phyloP scores from a whole-genome alignment of 441 rosid species.

The Isatis lusitanica region DNA sequence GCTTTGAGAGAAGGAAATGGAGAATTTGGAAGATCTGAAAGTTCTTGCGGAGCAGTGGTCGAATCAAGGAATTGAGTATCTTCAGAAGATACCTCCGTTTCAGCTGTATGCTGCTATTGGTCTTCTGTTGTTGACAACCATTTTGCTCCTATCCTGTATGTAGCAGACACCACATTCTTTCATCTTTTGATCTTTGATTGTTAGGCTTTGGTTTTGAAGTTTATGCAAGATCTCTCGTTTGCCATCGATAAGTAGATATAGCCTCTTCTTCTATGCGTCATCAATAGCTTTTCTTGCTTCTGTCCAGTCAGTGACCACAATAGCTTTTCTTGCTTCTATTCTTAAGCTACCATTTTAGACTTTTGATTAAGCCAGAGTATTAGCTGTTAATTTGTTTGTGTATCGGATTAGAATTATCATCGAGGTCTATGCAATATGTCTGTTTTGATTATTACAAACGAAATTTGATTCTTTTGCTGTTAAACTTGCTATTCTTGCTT shows the following conservation, averaged over 20 bases:
- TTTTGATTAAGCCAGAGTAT: neutral
- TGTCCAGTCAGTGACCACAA: too few species aligned
- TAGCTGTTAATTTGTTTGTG: neutral
- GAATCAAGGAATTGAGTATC: slow-evolving; percentile 50
- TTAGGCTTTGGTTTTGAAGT: neutral
- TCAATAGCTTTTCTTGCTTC: neutral
- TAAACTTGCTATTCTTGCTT: neutral
- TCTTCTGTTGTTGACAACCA: slow-evolving; percentile 54
- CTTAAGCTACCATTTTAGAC: neutral
- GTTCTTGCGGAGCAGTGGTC: slow-evolving; percentile 48
- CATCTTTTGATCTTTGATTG: neutral
- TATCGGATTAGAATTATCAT: neutral
- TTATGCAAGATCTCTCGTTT: neutral
- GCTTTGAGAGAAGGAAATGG: slow-evolving; percentile 41
- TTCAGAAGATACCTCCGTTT: slow-evolving; percentile 53
- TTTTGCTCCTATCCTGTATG: slow-evolving; percentile 56
- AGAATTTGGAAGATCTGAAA: slow-evolving; percentile 66
- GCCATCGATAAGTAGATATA: neutral
- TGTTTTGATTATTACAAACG: neutral
- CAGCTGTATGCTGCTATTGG: slow-evolving; percentile 77
- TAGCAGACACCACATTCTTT: neutral
- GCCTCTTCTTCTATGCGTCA: neutral
- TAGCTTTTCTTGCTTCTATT: neutral
- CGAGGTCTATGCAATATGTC: neutral
- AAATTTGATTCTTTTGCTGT: neutral